Evolutionary conservation across 192 early-diverging fungal genomes (phyloP).

Genomic region (Podila clonocystis): DNA sequence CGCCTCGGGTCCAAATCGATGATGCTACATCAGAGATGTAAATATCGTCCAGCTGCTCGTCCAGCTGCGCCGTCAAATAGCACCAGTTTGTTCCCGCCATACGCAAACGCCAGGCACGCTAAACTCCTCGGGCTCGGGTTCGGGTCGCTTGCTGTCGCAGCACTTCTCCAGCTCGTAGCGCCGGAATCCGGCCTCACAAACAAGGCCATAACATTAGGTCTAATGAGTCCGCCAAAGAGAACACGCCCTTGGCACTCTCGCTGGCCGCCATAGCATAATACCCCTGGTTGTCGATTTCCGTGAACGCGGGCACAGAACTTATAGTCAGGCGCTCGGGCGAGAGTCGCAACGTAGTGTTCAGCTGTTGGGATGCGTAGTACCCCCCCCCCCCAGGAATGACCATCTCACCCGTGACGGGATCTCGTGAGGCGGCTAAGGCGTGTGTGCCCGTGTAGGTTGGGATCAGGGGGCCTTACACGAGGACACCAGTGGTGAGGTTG

Average conservation of each 20-base stretch:
- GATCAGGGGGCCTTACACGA: background rate
- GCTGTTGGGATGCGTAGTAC: background rate
- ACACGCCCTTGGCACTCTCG: background rate
- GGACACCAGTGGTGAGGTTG: background rate
- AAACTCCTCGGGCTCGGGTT: background rate
- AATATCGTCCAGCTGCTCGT: background rate
- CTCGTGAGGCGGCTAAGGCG: background rate
- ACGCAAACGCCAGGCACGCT: background rate
- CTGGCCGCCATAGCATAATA: background rate
- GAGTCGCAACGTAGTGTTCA: background rate
- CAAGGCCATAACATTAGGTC: background rate
- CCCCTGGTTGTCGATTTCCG: background rate
- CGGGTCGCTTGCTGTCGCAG: background rate
- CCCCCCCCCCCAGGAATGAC: background rate
- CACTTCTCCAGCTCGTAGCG: background rate
- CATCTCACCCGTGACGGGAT: background rate
- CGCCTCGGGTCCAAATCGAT: background rate
- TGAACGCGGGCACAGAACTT: too few relatives aligned
- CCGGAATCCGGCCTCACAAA: background rate
- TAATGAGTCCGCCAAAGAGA: background rate
- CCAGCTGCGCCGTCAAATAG: background rate
- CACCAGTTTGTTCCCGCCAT: background rate
- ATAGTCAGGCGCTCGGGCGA: too few relatives aligned
- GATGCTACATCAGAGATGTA: background rate
- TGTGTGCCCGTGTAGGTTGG: background rate